phyloP scores from a whole-genome alignment of 768 basidiomycete species.

The Suillus luteus region DNA sequence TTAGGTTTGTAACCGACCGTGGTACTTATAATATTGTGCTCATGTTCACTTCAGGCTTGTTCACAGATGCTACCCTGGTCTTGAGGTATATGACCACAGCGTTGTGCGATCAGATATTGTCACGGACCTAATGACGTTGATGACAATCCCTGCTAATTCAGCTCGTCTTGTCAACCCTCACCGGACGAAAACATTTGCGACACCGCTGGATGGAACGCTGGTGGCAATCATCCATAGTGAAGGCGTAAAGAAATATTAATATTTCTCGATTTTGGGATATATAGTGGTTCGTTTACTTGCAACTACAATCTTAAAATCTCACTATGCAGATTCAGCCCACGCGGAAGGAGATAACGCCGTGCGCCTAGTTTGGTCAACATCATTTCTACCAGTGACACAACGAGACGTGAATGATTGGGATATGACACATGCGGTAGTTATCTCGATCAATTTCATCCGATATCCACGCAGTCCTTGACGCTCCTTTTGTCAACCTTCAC shows the following conservation, averaged over 20 bases:
- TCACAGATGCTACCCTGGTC: conserved; percentile 11
- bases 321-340: neutral
- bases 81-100: neutral
- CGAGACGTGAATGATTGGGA: neutral
- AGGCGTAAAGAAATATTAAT: conserved; percentile 10
- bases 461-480: neutral
- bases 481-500: neutral
- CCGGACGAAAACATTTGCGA: conserved; percentile 30
- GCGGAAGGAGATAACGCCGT: neutral
- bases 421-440: neutral
- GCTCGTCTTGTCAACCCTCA: conserved; percentile 36
- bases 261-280: neutral
- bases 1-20: no score
- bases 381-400: neutral
- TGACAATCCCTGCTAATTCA: conserved; percentile 28
- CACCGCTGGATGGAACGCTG: conserved; percentile 23
- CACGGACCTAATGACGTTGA: no score
- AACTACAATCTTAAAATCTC: neutral
- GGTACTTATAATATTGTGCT: conserved; percentile 9
- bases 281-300: neutral
- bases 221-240: conserved; percentile 31
- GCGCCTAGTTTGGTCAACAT: no score
- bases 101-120: conserved; percentile 8
- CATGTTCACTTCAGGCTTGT: conserved; percentile 6
- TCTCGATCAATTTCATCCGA: neutral